These are phyloP conservation scores for Macrocybe gigantea DNA, from an alignment of 768 basidiomycete genomes.

Conservation along the genomic window DNA sequence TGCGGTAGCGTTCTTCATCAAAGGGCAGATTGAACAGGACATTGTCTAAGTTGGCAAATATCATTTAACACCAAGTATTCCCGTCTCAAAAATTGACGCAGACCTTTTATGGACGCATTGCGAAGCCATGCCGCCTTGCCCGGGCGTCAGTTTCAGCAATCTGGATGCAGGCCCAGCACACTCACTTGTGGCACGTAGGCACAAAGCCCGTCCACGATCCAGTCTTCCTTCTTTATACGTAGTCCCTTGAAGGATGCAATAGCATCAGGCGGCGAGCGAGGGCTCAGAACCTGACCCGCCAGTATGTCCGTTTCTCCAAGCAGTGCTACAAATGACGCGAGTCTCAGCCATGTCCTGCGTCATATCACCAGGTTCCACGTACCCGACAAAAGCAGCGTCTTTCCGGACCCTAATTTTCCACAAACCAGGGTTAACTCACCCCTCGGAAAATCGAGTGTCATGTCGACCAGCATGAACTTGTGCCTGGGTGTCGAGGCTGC, in stretches of 20 bases:
- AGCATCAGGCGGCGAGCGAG: slow-evolving; percentile 78
- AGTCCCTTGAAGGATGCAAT: slow-evolving; percentile 54
- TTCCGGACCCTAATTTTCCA: slow-evolving; percentile 87
- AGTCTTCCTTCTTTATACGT: slow-evolving; percentile 45
- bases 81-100: not conserved
- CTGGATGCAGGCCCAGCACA: slow-evolving; percentile 25
- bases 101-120: slow-evolving; percentile 60
- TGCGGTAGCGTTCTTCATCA: slow-evolving; percentile 65
- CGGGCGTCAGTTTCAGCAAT: not conserved
- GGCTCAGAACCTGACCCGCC: slow-evolving; percentile 75
- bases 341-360: slow-evolving; percentile 5
- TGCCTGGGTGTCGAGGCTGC: slow-evolving; percentile 65
- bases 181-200: slow-evolving; percentile 82
- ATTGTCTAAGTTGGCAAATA: slow-evolving; percentile 28
- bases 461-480: slow-evolving; percentile 77
- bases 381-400: slow-evolving; percentile 78
- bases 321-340: slow-evolving; percentile 39
- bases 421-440: slow-evolving; percentile 81
- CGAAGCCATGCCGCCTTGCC: slow-evolving; percentile 58
- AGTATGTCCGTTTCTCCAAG: slow-evolving; percentile 87
- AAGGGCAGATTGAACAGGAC: slow-evolving; percentile 73
- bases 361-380: slow-evolving; percentile 4
- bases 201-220: slow-evolving; percentile 74
- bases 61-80: slow-evolving; percentile 5
- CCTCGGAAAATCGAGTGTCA: slow-evolving; percentile 70